A percentile compares a stretch with the other conserved stretches of the same genome.
phyloP scores from a whole-genome alignment of 768 basidiomycete species.

The Peribolospora baueri region DNA sequence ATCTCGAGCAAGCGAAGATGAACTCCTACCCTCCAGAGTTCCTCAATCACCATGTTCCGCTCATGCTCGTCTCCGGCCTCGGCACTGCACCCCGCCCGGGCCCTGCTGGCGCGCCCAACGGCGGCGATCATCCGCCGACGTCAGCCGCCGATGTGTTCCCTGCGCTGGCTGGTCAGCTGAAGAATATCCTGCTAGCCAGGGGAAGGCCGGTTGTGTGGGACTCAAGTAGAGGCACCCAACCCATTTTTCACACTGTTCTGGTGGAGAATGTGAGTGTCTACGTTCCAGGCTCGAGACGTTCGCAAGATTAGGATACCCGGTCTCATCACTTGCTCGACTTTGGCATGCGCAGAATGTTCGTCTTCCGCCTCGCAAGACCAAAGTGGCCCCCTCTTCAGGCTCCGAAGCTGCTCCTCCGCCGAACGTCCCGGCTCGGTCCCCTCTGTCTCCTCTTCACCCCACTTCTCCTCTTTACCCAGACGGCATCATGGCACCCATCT shows the following conservation, averaged over 20 bases:
- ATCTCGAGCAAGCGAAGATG: slow-evolving; percentile 26
- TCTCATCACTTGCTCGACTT: neutral
- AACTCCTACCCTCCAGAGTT: slow-evolving; percentile 82
- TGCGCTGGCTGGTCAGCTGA: slow-evolving; percentile 34
- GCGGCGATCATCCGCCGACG: slow-evolving; percentile 17
- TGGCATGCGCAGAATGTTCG: slow-evolving; percentile 31
- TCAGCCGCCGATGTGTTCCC: slow-evolving; percentile 33
- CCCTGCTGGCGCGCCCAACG: slow-evolving; percentile 9
- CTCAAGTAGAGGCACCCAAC: slow-evolving; percentile 9
- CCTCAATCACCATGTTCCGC: slow-evolving; percentile 62
- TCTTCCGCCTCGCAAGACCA: slow-evolving; percentile 62
- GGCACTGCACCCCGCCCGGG: slow-evolving; percentile 17
- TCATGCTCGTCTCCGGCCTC: slow-evolving; percentile 86
- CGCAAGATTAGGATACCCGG: neutral
- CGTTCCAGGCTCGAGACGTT: neutral
- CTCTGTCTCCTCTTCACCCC: slow-evolving; percentile 72
- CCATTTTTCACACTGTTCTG: slow-evolving; percentile 50
- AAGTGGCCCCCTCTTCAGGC: slow-evolving; percentile 30
- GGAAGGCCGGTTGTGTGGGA: slow-evolving; percentile 16
- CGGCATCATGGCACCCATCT: slow-evolving; percentile 87
- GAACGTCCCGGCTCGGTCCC: slow-evolving; percentile 38
- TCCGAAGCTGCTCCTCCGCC: slow-evolving; percentile 20
- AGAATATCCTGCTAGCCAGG: slow-evolving; percentile 33
- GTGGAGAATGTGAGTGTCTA: slow-evolving; percentile 42
- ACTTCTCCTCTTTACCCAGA: slow-evolving; percentile 80